Evolutionary conservation across 176 grass and related monocot genomes (phyloP).

Genomic region (Cenchrus purpureus): DNA sequence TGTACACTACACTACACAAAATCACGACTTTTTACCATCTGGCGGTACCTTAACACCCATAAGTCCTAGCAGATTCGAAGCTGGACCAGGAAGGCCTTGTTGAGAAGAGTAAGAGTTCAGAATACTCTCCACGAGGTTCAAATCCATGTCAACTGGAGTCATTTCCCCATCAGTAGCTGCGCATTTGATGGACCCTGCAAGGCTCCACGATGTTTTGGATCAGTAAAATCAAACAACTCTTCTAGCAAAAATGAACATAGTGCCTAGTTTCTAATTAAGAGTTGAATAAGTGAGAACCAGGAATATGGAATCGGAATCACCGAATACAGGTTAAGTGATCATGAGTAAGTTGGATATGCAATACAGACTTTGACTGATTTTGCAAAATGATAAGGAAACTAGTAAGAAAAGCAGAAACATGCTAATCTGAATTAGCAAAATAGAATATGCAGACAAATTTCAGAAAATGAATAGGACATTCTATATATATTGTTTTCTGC

Average conservation of each 20-base stretch:
- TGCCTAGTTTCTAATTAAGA: not conserved
- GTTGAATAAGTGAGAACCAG: not conserved
- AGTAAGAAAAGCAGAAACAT: no score
- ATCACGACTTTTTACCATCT: conserved; percentile 57
- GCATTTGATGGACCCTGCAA: conserved; percentile 72
- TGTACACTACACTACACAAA: not conserved
- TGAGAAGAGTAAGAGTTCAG: conserved; percentile 92
- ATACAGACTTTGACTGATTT: not conserved
- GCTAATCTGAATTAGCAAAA: no score
- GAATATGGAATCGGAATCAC: not conserved
- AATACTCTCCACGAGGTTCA: conserved; percentile 89
- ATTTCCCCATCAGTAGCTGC: conserved; percentile 60
- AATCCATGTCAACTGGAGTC: conserved; percentile 85
- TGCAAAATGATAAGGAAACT: no score
- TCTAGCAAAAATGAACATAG: not conserved
- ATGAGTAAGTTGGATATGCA: not conserved
- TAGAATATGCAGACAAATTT: no score
- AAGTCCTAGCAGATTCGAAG: conserved; percentile 86
- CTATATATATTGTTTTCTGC: no score
- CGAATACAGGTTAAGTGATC: not conserved
- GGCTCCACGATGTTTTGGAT: not conserved
- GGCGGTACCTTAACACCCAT: conserved; percentile 90
- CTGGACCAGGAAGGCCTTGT: conserved; percentile 92
- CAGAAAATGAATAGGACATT: no score
- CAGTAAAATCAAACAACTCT: not conserved